phyloP scores from a whole-genome alignment of 2,329 filamentous ascomycete genomes.

The Ceratocystis harringtonii region DNA sequence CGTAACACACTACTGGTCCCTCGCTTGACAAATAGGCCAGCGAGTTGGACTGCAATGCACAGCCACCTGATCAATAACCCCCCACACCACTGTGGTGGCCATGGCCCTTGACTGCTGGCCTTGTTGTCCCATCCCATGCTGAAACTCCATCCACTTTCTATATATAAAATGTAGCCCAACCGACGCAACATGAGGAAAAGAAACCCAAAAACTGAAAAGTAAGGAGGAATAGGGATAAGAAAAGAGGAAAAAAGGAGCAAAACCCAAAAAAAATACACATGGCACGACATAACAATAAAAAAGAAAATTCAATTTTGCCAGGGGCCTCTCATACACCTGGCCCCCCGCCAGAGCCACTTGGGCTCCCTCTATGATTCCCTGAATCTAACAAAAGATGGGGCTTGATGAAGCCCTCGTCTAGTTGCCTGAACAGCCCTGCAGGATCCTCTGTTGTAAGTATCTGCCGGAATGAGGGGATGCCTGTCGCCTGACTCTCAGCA shows the following conservation, averaged over 20 bases:
- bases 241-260: neutral
- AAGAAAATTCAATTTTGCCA: constrained; percentile 1
- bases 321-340: constrained; percentile 17
- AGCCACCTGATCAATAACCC: neutral
- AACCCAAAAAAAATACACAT: neutral
- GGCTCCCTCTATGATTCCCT: constrained; percentile 26
- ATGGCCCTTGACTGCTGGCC: neutral
- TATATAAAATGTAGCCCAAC: neutral
- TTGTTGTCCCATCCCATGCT: neutral
- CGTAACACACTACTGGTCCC: neutral
- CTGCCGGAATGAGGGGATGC: constrained; percentile 49
- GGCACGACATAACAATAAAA: neutral
- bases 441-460: constrained; percentile 78
- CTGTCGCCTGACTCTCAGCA: neutral
- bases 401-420: constrained; percentile 95
- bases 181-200: neutral
- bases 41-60: neutral
- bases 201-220: neutral
- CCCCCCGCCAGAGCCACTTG: constrained; percentile 23
- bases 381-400: constrained; percentile 68
- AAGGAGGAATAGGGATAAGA: neutral
- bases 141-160: neutral
- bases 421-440: constrained; percentile 72
- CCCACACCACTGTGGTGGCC: constrained; percentile 5
- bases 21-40: neutral